Base-by-base conservation (phyloP, 75 land plant genomes). In the Sequoia sempervirens region DNA sequence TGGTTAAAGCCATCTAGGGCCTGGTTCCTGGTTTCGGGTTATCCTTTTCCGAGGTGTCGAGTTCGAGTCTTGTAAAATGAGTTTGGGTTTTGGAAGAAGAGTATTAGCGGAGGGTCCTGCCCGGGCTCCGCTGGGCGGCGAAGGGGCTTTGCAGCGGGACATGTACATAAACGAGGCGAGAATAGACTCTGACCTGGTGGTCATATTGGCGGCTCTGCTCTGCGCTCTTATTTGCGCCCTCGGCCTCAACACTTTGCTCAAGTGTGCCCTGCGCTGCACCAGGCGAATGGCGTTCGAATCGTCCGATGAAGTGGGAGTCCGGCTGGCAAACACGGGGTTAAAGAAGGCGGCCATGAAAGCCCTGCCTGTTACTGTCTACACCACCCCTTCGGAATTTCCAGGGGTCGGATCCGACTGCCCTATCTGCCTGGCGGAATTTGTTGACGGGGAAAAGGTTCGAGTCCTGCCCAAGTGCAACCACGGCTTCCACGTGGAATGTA, bases 111-210 rank as follows among this genome's bases (percentile, higher is more conserved):
- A 37, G 0, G 73, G 15, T 13, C 73, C 73, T 32, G 73, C 73
- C 13, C 12, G 11, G 73, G 73, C 36, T 70, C 73, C 73, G 73
- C 14, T 70, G 36, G n/a, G 30, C 26, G 79, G 26, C 1, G 46
- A 45, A 23, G 47, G 26, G 5, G 1, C 30, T 23, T 1, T 12
- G 53, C 12, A 64, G 15, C 41, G 50, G 46, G 34, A 40, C 5
- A 4, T 12, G 46, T 38, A 83, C 78, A 41, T 36, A 7, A 82
- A 36, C 45, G 87, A 87, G 38, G 73, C 87, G 26, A 88, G 72
- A 34, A 88, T 92, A 81, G 90, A 91, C 61, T 85, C 92, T 54
- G 92, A 93, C 92, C 85, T 90, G 86, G 90, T 93, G 56, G 85
- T 93, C 66, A 89, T 93, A 64, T 84, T 92, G 8, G 92, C 93